phyloP scores from a whole-genome alignment of 2,329 filamentous ascomycete genomes.

The Aurifilum marmelostoma region DNA sequence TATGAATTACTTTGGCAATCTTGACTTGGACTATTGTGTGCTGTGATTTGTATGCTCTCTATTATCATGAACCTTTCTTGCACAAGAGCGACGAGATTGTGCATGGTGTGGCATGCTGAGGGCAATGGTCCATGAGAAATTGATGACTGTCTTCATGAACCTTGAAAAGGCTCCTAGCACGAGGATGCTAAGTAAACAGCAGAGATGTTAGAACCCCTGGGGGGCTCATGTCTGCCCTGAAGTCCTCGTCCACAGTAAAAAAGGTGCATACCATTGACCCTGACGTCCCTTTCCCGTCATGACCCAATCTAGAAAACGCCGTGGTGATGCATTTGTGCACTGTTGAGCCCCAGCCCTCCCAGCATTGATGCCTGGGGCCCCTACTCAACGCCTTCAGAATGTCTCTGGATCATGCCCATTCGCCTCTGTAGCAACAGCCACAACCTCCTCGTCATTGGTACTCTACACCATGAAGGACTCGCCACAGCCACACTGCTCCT shows the following conservation, averaged over 20 bases:
- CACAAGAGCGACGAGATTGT: no score
- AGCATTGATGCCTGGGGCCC: not conserved
- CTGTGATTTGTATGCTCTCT: not conserved
- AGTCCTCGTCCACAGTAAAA: not conserved
- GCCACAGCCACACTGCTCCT: conserved; percentile 94
- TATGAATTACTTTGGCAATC: not conserved
- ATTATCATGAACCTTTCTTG: not conserved
- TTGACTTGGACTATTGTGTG: not conserved
- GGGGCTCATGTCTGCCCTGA: not conserved
- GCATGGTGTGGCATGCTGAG: not conserved
- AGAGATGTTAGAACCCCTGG: not conserved
- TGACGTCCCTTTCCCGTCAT: not conserved
- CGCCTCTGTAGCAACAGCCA: not conserved
- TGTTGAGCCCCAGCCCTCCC: conserved; percentile 3
- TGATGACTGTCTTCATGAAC: conserved; percentile 1
- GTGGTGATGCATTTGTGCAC: conserved; percentile 16
- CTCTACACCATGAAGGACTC: conserved; percentile 87
- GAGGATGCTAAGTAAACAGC: not conserved
- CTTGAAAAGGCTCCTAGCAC: not conserved
- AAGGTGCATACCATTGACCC: not conserved
- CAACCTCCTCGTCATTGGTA: conserved; percentile 1
- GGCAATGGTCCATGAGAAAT: not conserved
- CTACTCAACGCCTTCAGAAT: not conserved
- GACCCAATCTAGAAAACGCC: conserved; percentile 19
- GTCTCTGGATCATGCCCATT: no score